Percentiles rank a stretch among this genome's conserved stretches.
These are phyloP conservation scores for Fistulifera solaris DNA, from an alignment of 108 stramenopile species.

Conservation along the genomic window DNA sequence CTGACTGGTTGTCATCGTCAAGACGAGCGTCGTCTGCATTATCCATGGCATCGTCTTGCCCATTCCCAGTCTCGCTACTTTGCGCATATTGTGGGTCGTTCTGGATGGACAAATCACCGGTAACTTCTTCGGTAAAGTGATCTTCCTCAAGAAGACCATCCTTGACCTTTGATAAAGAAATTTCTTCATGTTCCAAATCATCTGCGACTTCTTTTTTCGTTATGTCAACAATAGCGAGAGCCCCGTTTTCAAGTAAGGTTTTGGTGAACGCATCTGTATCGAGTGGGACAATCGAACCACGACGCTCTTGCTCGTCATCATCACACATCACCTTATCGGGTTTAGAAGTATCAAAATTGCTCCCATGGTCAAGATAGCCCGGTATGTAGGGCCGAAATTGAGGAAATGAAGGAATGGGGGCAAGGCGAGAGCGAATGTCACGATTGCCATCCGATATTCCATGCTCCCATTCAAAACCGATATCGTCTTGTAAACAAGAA, in stretches of 20 bases:
- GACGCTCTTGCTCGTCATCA: conserved; percentile 3
- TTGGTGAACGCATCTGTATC: conserved; percentile 39
- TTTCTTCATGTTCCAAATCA: conserved; percentile 18
- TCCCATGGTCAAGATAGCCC: conserved; percentile 65
- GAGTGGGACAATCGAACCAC: neutral
- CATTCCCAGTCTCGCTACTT: conserved; percentile 9
- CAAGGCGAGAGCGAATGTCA: conserved; percentile 62
- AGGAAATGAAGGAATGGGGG: conserved; percentile 61
- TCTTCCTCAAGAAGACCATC: too few relatives aligned
- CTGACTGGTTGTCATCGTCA: conserved; percentile 5
- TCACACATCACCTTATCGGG: neutral
- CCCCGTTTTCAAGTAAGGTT: conserved; percentile 39
- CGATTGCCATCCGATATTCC: conserved; percentile 71
- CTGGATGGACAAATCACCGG: neutral
- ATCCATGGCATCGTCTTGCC: conserved; percentile 9
- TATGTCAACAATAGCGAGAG: conserved; percentile 74
- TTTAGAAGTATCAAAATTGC: neutral
- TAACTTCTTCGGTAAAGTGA: conserved; percentile 10
- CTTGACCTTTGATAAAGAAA: too few relatives aligned
- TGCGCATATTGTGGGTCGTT: neutral
- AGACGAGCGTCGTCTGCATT: neutral
- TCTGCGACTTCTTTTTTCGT: conserved; percentile 71
- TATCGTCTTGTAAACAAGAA: conserved; percentile 12
- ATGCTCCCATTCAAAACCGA: conserved; percentile 46
- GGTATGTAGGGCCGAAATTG: conserved; percentile 79